Conservation (phyloP, 1,284 basidiomycete species). For the Leccinum subrobustum region DNA sequence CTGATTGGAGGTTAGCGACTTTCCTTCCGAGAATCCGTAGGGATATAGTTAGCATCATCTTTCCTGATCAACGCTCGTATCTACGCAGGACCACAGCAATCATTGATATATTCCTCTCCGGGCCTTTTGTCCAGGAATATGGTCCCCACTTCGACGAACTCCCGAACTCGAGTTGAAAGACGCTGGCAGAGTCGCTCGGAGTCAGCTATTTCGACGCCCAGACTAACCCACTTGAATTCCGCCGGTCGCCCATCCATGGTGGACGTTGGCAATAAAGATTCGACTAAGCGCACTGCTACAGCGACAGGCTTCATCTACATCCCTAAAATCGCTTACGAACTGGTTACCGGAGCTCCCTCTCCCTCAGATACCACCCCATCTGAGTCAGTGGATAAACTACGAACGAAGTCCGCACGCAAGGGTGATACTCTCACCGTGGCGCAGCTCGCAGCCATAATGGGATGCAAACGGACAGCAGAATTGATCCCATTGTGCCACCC, state of each 20-base stretch:
- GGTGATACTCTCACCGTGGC: constrained; percentile 79
- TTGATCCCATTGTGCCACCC: constrained; percentile 89
- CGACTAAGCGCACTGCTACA: constrained; percentile 71
- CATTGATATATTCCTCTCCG: constrained; percentile 4
- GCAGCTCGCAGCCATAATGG: constrained; percentile 86
- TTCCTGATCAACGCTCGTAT: constrained; percentile 30
- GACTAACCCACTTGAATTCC: constrained; percentile 70
- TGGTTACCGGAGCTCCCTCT: constrained; percentile 45
- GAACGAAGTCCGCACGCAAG: constrained; percentile 58
- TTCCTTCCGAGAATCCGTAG: constrained; percentile 26
- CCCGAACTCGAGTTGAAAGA: constrained; percentile 12
- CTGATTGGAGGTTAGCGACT: constrained; percentile 83
- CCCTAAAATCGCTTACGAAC: constrained; percentile 59
- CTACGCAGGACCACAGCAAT: constrained; percentile 22
- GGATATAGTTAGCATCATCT: constrained; percentile 16
- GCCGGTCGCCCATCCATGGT: constrained; percentile 79
- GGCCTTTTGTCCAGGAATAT: not conserved
- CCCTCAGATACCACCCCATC: constrained; percentile 26
- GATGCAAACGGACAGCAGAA: constrained; percentile 76
- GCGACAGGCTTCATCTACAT: constrained; percentile 79
- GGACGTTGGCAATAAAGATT: constrained; percentile 64
- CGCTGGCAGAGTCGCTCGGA: constrained; percentile 25
- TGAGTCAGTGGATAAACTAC: constrained; percentile 32
- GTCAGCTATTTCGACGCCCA: constrained; percentile 11
- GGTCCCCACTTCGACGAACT: not conserved